phyloP scores from a whole-genome alignment of 2,329 filamentous ascomycete genomes.

The Claviceps citrina region DNA sequence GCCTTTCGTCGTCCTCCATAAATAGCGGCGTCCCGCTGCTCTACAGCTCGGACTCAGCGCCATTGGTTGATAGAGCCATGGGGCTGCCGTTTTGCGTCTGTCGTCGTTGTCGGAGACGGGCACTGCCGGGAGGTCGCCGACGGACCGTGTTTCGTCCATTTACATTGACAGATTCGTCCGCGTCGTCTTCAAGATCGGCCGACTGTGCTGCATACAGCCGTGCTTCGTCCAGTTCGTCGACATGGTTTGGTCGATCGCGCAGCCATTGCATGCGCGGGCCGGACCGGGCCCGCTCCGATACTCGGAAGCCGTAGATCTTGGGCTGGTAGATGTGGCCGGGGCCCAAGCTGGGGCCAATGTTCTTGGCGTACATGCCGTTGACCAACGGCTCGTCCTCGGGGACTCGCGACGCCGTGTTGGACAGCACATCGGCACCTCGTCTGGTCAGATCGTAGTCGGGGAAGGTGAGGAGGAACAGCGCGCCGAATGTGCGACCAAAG shows the following conservation, averaged over 20 bases:
- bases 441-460: slow-evolving; percentile 83
- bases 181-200: slow-evolving; percentile 43
- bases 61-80: slow-evolving; percentile 40
- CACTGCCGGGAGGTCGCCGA: slow-evolving; percentile 28
- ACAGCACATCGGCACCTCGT: slow-evolving; percentile 46
- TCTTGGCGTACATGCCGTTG: slow-evolving; percentile 75
- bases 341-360: slow-evolving; percentile 79
- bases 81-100: slow-evolving; percentile 39
- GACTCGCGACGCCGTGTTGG: slow-evolving; percentile 18
- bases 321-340: slow-evolving; percentile 78
- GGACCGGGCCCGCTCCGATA: slow-evolving; percentile 76
- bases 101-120: slow-evolving; percentile 26
- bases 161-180: slow-evolving; percentile 32
- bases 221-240: slow-evolving; percentile 75
- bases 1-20: neutral
- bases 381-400: slow-evolving; percentile 39
- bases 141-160: slow-evolving; percentile 27
- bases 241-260: slow-evolving; percentile 63
- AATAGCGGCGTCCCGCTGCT: slow-evolving; percentile 3
- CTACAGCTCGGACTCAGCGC: slow-evolving; percentile 41
- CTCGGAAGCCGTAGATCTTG: slow-evolving; percentile 89
- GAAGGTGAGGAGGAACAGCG: slow-evolving; percentile 96
- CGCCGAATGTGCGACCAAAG: slow-evolving; percentile 93
- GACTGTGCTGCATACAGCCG: slow-evolving; percentile 36
- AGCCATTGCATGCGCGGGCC: slow-evolving; percentile 97